Evolutionary conservation across 2,329 filamentous ascomycete genomes (phyloP), one percentile per base, ranked within the genome.

Genomic region (Biscogniauxia marginata): DNA sequence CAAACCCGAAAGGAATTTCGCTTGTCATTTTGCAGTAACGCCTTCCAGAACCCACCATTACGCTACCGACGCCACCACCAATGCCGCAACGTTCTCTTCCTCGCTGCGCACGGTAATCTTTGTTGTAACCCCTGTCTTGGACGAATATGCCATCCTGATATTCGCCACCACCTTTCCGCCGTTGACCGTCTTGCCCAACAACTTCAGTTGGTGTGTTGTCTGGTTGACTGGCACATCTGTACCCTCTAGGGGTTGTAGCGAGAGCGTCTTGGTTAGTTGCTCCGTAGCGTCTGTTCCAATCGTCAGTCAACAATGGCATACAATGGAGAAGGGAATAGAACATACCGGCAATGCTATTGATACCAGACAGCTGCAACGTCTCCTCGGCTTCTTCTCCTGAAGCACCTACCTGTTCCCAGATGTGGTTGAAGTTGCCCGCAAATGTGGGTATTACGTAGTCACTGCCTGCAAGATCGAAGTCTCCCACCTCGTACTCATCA

Each of bases 401-500:
- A n/a, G 90, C 89, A 52, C 91, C 91, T 52, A 93, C 86, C 74
- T 96, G 91, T 74, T 96, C 91, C 93, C 93, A 99, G 49, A 98
- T 84, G 68, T 96, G 91, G 71, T 90, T 91, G 72, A 98, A 99
- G 80, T 91, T 96, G 72, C 93, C 90, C 18, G 93, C 93, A 73
- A 96, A 99, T 1, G 91, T 88, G 19, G 95, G 95, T 49, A 96
- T 84, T 60, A 99, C 86, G 74, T 97, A 99, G 74, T 99, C 95
- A 64, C 91, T 92, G 56, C 93, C 95, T 18, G 86, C 84, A 58
- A 99, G 84, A 60, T 97, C 93, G 59, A 98, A 86, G 71, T 97
- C 92, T 60, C 95, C 91, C 58, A 98, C 89, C 76, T 97, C 91
- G 71, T 99, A 99, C 77, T 99, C 95, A 69, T 99, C 95, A 52